Evolutionary conservation across 371 early-diverging fungal genomes (phyloP).

Genomic region (Lichtheimia hyalospora): DNA sequence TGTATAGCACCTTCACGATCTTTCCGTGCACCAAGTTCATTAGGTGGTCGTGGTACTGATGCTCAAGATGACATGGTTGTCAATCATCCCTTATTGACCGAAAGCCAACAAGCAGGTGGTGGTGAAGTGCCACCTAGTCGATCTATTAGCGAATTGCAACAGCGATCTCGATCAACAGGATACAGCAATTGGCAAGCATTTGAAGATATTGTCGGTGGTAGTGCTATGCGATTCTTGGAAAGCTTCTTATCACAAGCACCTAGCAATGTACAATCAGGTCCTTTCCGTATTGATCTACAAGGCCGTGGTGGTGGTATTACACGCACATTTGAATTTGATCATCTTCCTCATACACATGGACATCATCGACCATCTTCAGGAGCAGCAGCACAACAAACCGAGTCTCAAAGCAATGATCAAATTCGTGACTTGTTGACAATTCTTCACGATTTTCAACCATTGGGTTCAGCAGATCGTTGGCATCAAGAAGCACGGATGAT

Average conservation of each 20-base stretch:
- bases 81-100: slow-evolving; percentile 72
- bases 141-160: slow-evolving; percentile 6
- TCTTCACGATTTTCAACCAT: slow-evolving; percentile 71
- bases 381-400: background rate
- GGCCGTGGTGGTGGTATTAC: slow-evolving; percentile 40
- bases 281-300: slow-evolving; percentile 58
- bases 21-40: slow-evolving; percentile 20
- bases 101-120: slow-evolving; percentile 28
- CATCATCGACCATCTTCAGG: background rate
- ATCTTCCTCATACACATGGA: slow-evolving; percentile 14
- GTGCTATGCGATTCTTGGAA: slow-evolving; percentile 67
- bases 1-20: slow-evolving; percentile 13
- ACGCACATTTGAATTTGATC: slow-evolving; percentile 47
- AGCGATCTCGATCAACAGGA: slow-evolving; percentile 16
- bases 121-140: slow-evolving; percentile 5
- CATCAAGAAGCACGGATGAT: slow-evolving; percentile 83
- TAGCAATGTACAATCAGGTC: slow-evolving; percentile 24
- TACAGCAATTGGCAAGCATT: slow-evolving; percentile 61
- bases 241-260: slow-evolving; percentile 59
- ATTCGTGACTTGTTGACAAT: slow-evolving; percentile 49
- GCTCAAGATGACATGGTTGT: slow-evolving; percentile 54
- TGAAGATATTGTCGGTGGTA: slow-evolving; percentile 72
- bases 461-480: slow-evolving; percentile 85
- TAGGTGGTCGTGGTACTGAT: slow-evolving; percentile 12
- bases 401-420: slow-evolving; percentile 18